Conservation (phyloP, 805 yeast species). For the Lipomyces mesembrius region DNA sequence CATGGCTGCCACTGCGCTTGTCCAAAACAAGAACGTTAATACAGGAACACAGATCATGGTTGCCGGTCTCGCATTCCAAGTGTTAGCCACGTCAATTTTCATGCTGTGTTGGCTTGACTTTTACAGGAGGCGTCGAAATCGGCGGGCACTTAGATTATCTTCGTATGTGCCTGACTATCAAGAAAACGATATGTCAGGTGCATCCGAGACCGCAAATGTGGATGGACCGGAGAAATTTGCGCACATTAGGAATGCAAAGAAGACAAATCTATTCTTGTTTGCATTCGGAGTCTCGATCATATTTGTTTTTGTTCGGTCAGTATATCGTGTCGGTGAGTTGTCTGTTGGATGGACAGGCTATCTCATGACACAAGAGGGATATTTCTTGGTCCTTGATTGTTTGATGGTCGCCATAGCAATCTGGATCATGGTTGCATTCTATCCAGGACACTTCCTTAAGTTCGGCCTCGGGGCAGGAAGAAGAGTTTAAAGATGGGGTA, state of each 20-base stretch:
- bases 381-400: slow-evolving; percentile 60
- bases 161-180: slow-evolving; percentile 6
- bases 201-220: background rate
- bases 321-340: slow-evolving; percentile 70
- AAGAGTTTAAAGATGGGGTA: background rate
- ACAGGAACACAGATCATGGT: slow-evolving; percentile 72
- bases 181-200: background rate
- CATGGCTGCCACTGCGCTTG: slow-evolving; percentile 57
- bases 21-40: slow-evolving; percentile 43
- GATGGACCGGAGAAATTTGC: slow-evolving; percentile 21
- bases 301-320: slow-evolving; percentile 64
- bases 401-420: slow-evolving; percentile 57
- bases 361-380: slow-evolving; percentile 60
- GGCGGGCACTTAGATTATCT: background rate
- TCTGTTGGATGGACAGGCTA: slow-evolving; percentile 66
- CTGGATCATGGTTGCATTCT: slow-evolving; percentile 12
- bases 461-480: background rate
- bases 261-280: slow-evolving; percentile 5
- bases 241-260: slow-evolving; percentile 16
- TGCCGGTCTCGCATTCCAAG: slow-evolving; percentile 80
- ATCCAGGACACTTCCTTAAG: slow-evolving; percentile 23
- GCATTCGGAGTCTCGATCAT: slow-evolving; percentile 36
- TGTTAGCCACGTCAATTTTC: slow-evolving; percentile 67
- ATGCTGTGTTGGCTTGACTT: slow-evolving; percentile 39
- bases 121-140: background rate